These are phyloP conservation scores for Penicillium goetzii DNA, from an alignment of 495 filamentous ascomycete species.

Conservation along the genomic window DNA sequence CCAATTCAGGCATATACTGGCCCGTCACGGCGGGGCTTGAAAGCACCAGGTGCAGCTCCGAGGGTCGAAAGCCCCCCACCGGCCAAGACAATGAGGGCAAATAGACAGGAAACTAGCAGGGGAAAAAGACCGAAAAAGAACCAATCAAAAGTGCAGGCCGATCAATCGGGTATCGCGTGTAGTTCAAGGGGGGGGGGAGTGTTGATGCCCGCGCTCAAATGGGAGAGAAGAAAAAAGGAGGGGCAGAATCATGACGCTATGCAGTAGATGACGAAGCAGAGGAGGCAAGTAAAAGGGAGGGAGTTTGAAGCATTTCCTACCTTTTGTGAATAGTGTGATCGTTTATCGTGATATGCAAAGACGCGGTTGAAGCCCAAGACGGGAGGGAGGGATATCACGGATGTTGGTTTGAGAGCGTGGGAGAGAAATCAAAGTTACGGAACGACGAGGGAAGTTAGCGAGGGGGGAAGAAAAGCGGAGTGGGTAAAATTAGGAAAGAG, in stretches of 20 bases:
- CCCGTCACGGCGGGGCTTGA: conserved; percentile 19
- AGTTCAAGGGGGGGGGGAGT: background rate
- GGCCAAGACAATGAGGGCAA: background rate
- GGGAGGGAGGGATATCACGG: background rate
- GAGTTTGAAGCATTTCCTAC: background rate
- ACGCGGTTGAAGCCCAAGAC: background rate
- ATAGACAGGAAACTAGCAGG: conserved; percentile 15
- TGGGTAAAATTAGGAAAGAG: background rate
- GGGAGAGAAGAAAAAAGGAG: conserved; percentile 21
- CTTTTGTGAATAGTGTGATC: background rate
- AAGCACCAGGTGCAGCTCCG: conserved; percentile 14
- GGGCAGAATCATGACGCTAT: conserved; percentile 18
- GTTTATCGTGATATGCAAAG: background rate
- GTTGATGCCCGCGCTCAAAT: conserved; percentile 12
- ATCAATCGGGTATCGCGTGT: conserved; percentile 28
- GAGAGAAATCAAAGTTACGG: conserved; percentile 10
- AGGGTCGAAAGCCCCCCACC: background rate
- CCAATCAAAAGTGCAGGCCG: conserved; percentile 4
- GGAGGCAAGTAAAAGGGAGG: background rate
- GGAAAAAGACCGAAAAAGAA: conserved; percentile 12
- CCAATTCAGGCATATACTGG: conserved; percentile 27
- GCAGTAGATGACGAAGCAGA: background rate
- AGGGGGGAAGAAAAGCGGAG: background rate
- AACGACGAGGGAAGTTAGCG: conserved; percentile 3
- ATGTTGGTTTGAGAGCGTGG: background rate